Base-by-base conservation (phyloP, 2,329 filamentous ascomycete species). In the Leptographium procerum region DNA sequence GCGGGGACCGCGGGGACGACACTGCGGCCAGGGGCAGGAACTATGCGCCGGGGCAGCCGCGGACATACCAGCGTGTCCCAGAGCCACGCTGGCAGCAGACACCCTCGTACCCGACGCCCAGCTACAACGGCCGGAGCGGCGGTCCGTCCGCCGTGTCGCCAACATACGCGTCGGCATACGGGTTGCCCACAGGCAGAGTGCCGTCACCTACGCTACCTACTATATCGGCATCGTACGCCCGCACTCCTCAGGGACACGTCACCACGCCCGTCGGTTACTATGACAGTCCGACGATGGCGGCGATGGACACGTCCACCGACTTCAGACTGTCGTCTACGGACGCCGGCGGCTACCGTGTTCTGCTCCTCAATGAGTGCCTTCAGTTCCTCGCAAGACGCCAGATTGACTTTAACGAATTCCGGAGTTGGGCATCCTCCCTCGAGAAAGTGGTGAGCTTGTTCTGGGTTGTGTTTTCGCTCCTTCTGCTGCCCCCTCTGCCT, bases 381-480 rank as follows among this genome's bases (percentile, higher is more conserved):
- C 66, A 66, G 26, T 64, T 72, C 40, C 57, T 77, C n/a, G 69
- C 73, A 22, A 66, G 72, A 43, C 69, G 72, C 4, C 58, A 58
- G 22, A 59, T 55, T 19, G 70, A 71, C 36, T 69, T 71, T 61
- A 52, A 57, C 16, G 66, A 67, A 19, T 68, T 69, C 36, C 60
- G 62, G 2, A 55, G 60, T 11, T 64, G 67, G 31, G 65, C 67
- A 1, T 62, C 64, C 2, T 58, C 64, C 31, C 61, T 71, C 13
- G 66, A 68, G 53, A 63, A 66, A 55, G 64, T 64, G 61, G 67
- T 68, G 62, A 55, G 62, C 57, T 29, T 31, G 16, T 26, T 24
- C 13, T 58, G 7, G 8, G 36, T 16, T 48, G 3, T n/a, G 13
- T 14, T n/a, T n/a, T n/a, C n/a, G n/a, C n/a, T n/a, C 34, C 1